Evolutionary conservation across 2,329 filamentous ascomycete species (phyloP).

Genomic region (Thelonectria olida): DNA sequence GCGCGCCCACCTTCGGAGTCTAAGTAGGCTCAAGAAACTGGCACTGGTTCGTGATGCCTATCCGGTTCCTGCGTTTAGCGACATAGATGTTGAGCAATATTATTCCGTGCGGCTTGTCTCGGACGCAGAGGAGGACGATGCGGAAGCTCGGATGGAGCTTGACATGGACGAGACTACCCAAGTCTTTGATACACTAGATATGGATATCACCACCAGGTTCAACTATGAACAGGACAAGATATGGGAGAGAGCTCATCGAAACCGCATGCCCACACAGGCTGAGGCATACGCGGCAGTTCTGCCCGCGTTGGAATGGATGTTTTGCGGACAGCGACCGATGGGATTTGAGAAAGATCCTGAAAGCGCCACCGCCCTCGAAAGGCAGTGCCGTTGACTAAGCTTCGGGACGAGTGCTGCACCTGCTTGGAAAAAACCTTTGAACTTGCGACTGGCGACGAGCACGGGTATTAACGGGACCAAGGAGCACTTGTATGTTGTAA

Average conservation of each 20-base stretch:
- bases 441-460: too few species aligned
- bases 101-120: neutral
- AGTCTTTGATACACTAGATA: neutral
- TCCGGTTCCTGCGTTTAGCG: neutral
- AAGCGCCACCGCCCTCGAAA: too few species aligned
- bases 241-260: conserved; percentile 27
- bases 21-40: conserved; percentile 16
- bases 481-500: too few species aligned
- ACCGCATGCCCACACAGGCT: conserved; percentile 28
- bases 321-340: too few species aligned
- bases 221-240: neutral
- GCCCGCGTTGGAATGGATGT: conserved; percentile 19
- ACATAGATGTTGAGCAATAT: neutral
- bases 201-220: neutral
- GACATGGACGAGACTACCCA: neutral
- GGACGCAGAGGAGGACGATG: neutral
- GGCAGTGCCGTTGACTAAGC: too few species aligned
- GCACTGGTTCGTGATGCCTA: conserved; percentile 22
- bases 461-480: too few species aligned
- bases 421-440: too few species aligned
- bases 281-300: conserved; percentile 22
- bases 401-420: too few species aligned
- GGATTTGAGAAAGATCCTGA: too few species aligned
- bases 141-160: conserved; percentile 2
- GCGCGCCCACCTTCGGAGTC: neutral